Percentiles rank a stretch among this genome's conserved stretches.
Evolutionary conservation across 2,329 filamentous ascomycete species (phyloP).

Genomic region (Neofusicoccum sp.): DNA sequence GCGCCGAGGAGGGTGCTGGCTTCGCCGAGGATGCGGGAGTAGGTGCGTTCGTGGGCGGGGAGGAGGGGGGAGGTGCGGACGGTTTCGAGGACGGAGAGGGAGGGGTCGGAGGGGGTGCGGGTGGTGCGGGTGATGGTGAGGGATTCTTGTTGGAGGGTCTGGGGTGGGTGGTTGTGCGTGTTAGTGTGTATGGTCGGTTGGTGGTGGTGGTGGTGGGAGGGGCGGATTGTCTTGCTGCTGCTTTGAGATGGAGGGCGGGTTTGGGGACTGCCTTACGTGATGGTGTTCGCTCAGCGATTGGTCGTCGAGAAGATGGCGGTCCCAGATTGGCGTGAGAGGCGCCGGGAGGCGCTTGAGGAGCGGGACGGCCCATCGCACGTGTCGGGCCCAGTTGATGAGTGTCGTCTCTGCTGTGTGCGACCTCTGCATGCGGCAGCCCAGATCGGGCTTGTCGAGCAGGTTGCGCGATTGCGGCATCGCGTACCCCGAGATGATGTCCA

Average conservation of each 20-base stretch:
- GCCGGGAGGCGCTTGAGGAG: background rate
- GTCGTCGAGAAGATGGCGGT: background rate
- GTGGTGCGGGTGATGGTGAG: background rate
- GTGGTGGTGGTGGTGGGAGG: too few species aligned
- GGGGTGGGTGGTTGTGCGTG: too few species aligned
- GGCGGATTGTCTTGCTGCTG: background rate
- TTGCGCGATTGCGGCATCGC: background rate
- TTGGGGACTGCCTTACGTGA: background rate
- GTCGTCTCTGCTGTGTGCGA: background rate
- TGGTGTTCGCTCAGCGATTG: background rate
- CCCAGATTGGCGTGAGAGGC: background rate
- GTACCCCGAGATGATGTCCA: background rate
- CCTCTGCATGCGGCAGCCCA: background rate
- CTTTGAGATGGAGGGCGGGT: background rate
- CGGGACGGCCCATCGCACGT: background rate
- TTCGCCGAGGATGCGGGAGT: constrained; percentile 20
- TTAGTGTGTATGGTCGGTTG: too few species aligned
- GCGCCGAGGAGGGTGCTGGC: constrained; percentile 21
- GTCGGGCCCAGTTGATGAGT: background rate
- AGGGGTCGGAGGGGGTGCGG: background rate
- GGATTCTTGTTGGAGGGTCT: background rate
- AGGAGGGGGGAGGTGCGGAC: background rate
- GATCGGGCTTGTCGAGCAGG: background rate
- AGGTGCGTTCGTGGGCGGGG: constrained; percentile 12
- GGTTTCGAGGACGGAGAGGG: background rate